phyloP scores from a whole-genome alignment of 2,329 filamentous ascomycete species.

The Massarina eburnea region DNA sequence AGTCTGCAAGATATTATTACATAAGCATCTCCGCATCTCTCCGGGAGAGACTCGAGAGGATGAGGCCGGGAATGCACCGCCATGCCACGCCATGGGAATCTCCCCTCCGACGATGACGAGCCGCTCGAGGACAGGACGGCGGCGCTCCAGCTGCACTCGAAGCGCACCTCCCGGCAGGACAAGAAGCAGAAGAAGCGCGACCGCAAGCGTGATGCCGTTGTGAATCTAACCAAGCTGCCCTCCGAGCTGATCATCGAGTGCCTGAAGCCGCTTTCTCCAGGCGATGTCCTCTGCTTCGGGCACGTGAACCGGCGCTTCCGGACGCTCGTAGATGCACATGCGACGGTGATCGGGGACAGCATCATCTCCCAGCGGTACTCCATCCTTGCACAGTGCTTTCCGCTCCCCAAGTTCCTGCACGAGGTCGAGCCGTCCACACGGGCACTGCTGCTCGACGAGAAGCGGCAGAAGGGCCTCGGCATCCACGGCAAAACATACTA shows the following conservation, averaged over 20 bases:
- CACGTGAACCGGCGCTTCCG: conserved; percentile 48
- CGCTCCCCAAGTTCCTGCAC: conserved; percentile 50
- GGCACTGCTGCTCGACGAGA: conserved; percentile 42
- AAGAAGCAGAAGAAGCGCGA: conserved; percentile 41
- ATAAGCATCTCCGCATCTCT: no score
- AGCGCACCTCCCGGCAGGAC: conserved; percentile 54
- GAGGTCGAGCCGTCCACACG: conserved; percentile 43
- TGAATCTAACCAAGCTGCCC: conserved; percentile 52
- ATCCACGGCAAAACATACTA: conserved; percentile 54
- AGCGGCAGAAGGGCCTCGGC: conserved; percentile 47
- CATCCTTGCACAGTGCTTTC: conserved; percentile 55
- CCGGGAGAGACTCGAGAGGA: no score
- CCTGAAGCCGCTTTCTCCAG: conserved; percentile 51
- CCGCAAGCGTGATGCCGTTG: conserved; percentile 31
- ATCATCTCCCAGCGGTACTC: conserved; percentile 54
- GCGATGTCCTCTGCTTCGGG: conserved; percentile 53
- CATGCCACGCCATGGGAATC: conserved; percentile 25
- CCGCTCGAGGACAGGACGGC: conserved; percentile 55
- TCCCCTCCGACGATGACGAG: conserved; percentile 42
- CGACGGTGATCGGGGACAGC: conserved; percentile 45
- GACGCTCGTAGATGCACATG: conserved; percentile 49
- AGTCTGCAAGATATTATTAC: no score
- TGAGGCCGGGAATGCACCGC: no score
- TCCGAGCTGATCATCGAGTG: conserved; percentile 56
- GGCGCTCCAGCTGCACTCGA: conserved; percentile 53